phyloP scores from a whole-genome alignment of 176 grass and related monocot species.

The Carex littledalei region DNA sequence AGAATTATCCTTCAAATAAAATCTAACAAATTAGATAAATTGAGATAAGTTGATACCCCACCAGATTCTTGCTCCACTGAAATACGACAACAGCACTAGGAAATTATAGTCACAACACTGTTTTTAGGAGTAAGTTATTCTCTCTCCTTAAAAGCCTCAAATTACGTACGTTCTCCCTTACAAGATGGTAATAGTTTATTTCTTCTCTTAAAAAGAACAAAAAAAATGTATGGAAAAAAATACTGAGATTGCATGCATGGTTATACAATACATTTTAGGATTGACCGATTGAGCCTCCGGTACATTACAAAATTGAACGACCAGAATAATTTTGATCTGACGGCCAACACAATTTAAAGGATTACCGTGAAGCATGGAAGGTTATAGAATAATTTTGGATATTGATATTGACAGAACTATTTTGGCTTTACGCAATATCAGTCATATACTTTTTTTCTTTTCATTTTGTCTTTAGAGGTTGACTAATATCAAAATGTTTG shows the following conservation, averaged over 20 bases:
- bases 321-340: too few relatives aligned
- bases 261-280: too few relatives aligned
- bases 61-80: conserved; percentile 8
- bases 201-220: background rate
- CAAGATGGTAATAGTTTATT: background rate
- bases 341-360: too few relatives aligned
- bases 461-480: too few relatives aligned
- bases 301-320: too few relatives aligned
- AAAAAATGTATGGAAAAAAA: background rate
- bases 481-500: too few relatives aligned
- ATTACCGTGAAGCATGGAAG: too few relatives aligned
- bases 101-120: background rate
- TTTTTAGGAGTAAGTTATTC: background rate
- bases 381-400: too few relatives aligned
- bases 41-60: background rate
- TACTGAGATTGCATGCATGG: background rate
- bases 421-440: too few relatives aligned
- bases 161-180: background rate
- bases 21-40: background rate
- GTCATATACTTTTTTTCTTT: too few relatives aligned
- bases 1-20: background rate
- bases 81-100: conserved; percentile 5
- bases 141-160: background rate
- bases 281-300: too few relatives aligned
- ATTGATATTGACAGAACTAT: too few relatives aligned